phyloP scores from a whole-genome alignment of 2,329 filamentous ascomycete genomes.

The Hymenoscyphus infarciens region DNA sequence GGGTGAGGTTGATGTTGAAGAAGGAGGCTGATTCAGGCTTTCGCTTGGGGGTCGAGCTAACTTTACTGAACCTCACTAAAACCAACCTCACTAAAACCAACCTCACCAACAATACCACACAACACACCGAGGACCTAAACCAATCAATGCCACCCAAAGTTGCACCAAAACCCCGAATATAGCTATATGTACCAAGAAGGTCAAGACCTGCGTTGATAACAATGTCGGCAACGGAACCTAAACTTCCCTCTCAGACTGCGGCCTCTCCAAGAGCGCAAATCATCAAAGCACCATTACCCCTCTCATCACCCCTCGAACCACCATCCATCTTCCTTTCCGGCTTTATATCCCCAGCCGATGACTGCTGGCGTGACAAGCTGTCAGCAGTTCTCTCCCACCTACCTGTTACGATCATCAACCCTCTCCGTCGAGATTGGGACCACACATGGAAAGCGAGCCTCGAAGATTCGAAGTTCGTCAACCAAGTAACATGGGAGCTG shows the following conservation, averaged over 20 bases:
- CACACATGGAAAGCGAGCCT: slow-evolving; percentile 48
- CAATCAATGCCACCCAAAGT: background rate
- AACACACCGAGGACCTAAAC: background rate
- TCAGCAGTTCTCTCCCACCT: slow-evolving; percentile 39
- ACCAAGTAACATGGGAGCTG: slow-evolving; percentile 61
- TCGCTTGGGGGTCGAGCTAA: background rate
- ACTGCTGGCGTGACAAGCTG: slow-evolving; percentile 49
- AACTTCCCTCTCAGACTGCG: background rate
- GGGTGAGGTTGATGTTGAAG: background rate
- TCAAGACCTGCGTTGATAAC: background rate
- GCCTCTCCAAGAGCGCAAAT: background rate
- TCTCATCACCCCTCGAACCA: slow-evolving; percentile 12
- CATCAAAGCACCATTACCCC: slow-evolving; percentile 17
- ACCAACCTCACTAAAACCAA: background rate
- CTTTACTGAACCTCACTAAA: no score
- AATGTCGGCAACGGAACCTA: background rate
- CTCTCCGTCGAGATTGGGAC: slow-evolving; percentile 55
- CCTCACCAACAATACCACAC: background rate
- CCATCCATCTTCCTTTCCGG: slow-evolving; percentile 55
- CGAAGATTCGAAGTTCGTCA: slow-evolving; percentile 43
- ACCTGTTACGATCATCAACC: slow-evolving; percentile 55
- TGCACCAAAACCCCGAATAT: background rate
- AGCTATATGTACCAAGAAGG: background rate
- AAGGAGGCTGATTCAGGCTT: background rate
- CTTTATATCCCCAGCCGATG: slow-evolving; percentile 41